phyloP scores from a whole-genome alignment of 139 green algal species.

The Tetraselmis chui region DNA sequence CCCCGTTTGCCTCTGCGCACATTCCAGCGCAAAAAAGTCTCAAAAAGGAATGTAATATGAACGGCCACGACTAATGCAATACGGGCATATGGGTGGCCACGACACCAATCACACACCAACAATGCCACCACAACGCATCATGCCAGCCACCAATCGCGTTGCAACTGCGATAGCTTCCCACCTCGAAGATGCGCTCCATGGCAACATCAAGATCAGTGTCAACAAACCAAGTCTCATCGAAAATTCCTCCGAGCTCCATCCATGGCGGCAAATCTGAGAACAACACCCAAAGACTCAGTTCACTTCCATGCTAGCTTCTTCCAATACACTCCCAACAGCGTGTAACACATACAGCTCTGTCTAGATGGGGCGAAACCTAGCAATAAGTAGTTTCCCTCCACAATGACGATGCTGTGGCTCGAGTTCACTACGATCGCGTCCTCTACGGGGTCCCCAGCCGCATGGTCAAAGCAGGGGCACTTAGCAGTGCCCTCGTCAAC shows the following conservation, averaged over 20 bases:
- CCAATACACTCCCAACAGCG: background rate
- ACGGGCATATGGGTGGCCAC: background rate
- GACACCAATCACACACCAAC: background rate
- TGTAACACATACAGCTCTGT: background rate
- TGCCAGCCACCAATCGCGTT: background rate
- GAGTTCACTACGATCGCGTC: conserved; percentile 41
- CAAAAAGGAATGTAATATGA: background rate
- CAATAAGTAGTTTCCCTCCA: conserved; percentile 89
- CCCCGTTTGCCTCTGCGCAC: conserved; percentile 27
- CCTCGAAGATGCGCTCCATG: conserved; percentile 49
- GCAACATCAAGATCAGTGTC: conserved; percentile 50
- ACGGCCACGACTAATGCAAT: background rate
- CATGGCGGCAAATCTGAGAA: conserved; percentile 32
- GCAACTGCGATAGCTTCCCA: too few relatives aligned
- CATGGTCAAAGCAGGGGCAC: conserved; percentile 85
- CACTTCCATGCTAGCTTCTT: background rate
- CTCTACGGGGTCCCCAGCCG: conserved; percentile 55
- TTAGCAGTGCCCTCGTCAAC: conserved; percentile 9
- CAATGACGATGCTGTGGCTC: conserved; percentile 46
- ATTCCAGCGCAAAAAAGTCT: background rate
- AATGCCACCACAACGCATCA: background rate
- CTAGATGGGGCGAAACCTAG: conserved; percentile 32
- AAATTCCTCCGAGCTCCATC: conserved; percentile 33
- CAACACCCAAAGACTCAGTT: background rate
- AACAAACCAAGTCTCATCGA: conserved; percentile 67